Percentiles rank a stretch among this genome's conserved stretches.
These are phyloP conservation scores for Hypoxylon sp. DNA, from an alignment of 2,329 filamentous ascomycete genomes.

Conservation along the genomic window DNA sequence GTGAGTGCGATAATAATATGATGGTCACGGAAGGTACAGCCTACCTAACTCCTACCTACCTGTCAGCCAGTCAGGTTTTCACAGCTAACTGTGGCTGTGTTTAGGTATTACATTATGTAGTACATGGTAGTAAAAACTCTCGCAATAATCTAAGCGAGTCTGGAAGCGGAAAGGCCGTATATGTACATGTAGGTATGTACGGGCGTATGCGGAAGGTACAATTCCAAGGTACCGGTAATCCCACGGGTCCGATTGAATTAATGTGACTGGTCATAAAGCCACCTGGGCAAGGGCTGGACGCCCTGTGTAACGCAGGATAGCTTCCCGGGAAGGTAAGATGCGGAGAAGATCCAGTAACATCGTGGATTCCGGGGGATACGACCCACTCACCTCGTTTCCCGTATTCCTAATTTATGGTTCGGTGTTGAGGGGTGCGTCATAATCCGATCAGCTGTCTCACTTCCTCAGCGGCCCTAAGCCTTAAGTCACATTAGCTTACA, in stretches of 20 bases:
- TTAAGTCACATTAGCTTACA: constrained; percentile 12
- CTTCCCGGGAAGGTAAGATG: constrained; percentile 24
- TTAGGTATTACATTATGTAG: too few species aligned
- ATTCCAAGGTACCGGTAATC: not conserved
- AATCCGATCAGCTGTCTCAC: constrained; percentile 33
- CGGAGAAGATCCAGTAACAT: constrained; percentile 36
- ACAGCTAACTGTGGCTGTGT: constrained; percentile 1
- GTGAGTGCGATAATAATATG: constrained; percentile 3
- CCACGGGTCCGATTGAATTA: constrained; percentile 4
- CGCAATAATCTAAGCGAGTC: not conserved
- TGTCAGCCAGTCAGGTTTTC: not conserved
- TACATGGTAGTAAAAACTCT: not conserved
- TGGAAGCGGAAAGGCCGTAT: not conserved
- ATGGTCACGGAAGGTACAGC: constrained; percentile 3
- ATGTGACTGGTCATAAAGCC: constrained; percentile 17
- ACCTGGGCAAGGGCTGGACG: constrained; percentile 11
- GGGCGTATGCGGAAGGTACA: not conserved
- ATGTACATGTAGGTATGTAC: not conserved
- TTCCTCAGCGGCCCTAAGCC: constrained; percentile 23
- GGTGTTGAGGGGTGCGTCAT: constrained; percentile 40
- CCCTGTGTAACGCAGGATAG: constrained; percentile 7
- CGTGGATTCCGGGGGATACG: constrained; percentile 15
- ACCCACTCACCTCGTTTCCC: constrained; percentile 18
- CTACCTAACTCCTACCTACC: not conserved
- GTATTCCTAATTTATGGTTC: constrained; percentile 37